phyloP scores from a whole-genome alignment of 441 rosid species.

The Eutrema salsugineum region DNA sequence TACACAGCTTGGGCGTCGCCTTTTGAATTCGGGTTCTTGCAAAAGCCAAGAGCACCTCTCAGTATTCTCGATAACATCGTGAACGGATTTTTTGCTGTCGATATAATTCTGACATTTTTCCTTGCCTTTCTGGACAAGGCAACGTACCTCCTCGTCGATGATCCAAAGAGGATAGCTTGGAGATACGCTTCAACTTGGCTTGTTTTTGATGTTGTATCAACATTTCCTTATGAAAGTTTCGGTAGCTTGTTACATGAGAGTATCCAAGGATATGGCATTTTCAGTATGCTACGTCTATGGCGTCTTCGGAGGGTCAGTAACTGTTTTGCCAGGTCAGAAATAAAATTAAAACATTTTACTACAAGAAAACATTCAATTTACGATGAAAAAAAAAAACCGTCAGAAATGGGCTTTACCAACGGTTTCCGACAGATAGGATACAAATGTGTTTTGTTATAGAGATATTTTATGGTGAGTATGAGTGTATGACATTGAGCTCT shows the following conservation, averaged over 20 bases:
- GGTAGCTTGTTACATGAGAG: conserved; percentile 34
- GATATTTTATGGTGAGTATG: not conserved
- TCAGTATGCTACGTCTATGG: conserved; percentile 84
- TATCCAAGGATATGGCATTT: conserved; percentile 55
- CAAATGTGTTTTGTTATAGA: too few species aligned
- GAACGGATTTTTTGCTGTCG: conserved; percentile 57
- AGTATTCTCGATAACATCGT: conserved; percentile 57
- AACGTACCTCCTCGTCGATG: conserved; percentile 59
- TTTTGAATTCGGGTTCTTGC: conserved; percentile 68
- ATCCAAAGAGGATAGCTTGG: conserved; percentile 52
- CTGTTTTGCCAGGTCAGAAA: conserved; percentile 52
- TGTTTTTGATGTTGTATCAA: conserved; percentile 58
- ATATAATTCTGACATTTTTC: conserved; percentile 71
- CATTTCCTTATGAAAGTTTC: conserved; percentile 60
- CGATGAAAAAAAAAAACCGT: too few species aligned
- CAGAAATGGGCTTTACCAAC: too few species aligned
- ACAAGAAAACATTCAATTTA: too few species aligned
- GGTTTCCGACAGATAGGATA: too few species aligned
- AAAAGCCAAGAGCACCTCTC: conserved; percentile 40
- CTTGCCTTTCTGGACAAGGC: conserved; percentile 66
- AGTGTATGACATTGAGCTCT: not conserved
- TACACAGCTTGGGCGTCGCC: conserved; percentile 93
- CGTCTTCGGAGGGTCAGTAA: conserved; percentile 80
- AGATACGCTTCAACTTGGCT: conserved; percentile 56
- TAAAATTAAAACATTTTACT: too few species aligned